Evolutionary conservation across 306 rosid genomes (phyloP).

Genomic region (Rosa persica): DNA sequence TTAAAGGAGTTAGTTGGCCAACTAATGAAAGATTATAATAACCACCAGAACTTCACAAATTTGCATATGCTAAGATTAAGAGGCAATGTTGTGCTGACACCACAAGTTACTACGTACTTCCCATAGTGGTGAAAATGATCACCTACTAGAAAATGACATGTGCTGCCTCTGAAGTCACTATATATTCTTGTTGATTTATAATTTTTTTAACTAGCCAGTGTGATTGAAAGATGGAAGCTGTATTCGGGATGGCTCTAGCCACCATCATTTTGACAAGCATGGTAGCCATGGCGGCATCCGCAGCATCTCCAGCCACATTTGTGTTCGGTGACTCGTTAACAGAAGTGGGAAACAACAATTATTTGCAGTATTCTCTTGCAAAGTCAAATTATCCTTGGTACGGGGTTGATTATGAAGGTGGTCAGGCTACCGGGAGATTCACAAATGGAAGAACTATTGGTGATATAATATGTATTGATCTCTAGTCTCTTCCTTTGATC

Average conservation of each 20-base stretch:
- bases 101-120: constrained; percentile 10
- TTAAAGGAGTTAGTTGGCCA: constrained; percentile 17
- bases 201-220: neutral
- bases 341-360: constrained; percentile 88
- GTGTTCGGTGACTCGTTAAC: constrained; percentile 80
- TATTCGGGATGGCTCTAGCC: constrained; percentile 23
- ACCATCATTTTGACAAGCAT: constrained; percentile 17
- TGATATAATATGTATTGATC: constrained; percentile 58
- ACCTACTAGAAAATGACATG: constrained; percentile 36
- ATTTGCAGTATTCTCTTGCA: constrained; percentile 65
- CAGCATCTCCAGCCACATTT: constrained; percentile 38
- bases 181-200: constrained; percentile 21
- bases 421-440: constrained; percentile 84
- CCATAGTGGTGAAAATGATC: constrained; percentile 37
- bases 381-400: constrained; percentile 81
- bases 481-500: neutral
- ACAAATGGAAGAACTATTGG: constrained; percentile 88
- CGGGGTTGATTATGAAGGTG: constrained; percentile 70
- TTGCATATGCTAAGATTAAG: neutral
- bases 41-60: constrained; percentile 22
- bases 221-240: constrained; percentile 15
- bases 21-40: neutral
- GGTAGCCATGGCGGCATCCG: constrained; percentile 22
- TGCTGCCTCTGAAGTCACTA: constrained; percentile 18
- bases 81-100: constrained; percentile 15